Percentiles rank a stretch among this genome's conserved stretches.
These are phyloP conservation scores for Neolentinus lepideus DNA, from an alignment of 1,284 basidiomycete species.

Conservation along the genomic window DNA sequence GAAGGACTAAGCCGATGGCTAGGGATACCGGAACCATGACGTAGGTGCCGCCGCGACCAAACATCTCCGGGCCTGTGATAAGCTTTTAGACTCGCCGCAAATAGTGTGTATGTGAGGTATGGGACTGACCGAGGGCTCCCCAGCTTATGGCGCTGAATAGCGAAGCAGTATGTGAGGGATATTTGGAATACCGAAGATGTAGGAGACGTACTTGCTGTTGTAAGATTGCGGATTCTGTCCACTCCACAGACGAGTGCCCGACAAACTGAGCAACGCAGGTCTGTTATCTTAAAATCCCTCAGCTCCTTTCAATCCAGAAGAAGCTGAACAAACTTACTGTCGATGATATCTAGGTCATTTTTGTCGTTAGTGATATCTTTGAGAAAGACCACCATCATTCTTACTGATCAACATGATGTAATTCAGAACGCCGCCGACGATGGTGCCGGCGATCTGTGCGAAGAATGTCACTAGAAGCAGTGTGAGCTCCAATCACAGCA, in stretches of 20 bases:
- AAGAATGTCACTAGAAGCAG: constrained; percentile 36
- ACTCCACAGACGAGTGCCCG: constrained; percentile 41
- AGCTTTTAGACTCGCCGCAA: constrained; percentile 26
- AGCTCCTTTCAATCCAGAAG: not conserved
- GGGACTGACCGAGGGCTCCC: constrained; percentile 40
- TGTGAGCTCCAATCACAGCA: constrained; percentile 18
- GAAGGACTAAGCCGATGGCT: constrained; percentile 29
- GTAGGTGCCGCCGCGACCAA: constrained; percentile 20
- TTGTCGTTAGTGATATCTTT: not conserved
- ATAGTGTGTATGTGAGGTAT: constrained; percentile 18
- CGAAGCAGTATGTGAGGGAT: constrained; percentile 7
- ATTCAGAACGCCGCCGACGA: constrained; percentile 37
- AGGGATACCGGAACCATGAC: constrained; percentile 41
- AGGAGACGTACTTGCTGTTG: constrained; percentile 31
- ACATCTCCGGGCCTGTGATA: constrained; percentile 19
- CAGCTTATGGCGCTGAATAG: constrained; percentile 38
- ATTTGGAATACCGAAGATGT: constrained; percentile 14
- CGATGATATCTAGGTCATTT: constrained; percentile 9
- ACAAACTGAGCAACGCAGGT: constrained; percentile 31
- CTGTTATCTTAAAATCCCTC: constrained; percentile 26
- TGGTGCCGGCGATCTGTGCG: constrained; percentile 41
- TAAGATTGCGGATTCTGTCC: constrained; percentile 34
- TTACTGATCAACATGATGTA: constrained; percentile 30
- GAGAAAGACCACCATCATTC: not conserved
- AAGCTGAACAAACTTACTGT: constrained; percentile 8